phyloP scores from a whole-genome alignment of 2,329 filamentous ascomycete species.

The Phoma sp. region DNA sequence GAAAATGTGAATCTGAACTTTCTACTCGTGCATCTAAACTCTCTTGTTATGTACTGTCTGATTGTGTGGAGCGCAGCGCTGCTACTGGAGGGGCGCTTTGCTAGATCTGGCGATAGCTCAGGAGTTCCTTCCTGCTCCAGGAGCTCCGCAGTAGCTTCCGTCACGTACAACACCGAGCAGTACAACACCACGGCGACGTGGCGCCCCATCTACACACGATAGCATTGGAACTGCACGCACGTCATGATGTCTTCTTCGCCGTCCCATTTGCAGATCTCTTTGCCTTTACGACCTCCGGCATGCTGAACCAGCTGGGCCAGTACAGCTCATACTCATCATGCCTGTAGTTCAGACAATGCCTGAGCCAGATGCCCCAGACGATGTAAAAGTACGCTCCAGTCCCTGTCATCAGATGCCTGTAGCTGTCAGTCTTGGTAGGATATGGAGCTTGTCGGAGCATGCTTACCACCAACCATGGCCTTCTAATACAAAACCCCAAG shows the following conservation, averaged over 20 bases:
- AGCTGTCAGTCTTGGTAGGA: slow-evolving; percentile 15
- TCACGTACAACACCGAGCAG: neutral
- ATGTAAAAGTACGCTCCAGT: slow-evolving; percentile 86
- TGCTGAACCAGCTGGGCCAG: slow-evolving; percentile 69
- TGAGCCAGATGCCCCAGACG: slow-evolving; percentile 82
- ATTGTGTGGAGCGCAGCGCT: neutral
- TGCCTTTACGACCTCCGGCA: slow-evolving; percentile 60
- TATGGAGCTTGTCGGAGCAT: neutral
- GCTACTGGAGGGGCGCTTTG: neutral
- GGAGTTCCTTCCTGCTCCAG: slow-evolving; percentile 15
- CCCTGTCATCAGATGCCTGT: slow-evolving; percentile 80
- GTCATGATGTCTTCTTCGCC: slow-evolving; percentile 41
- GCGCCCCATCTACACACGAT: no score
- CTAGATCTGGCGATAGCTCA: slow-evolving; percentile 8
- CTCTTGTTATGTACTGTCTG: neutral
- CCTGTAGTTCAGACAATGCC: slow-evolving; percentile 75
- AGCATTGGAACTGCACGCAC: neutral
- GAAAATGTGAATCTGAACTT: neutral
- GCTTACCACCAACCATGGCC: slow-evolving; percentile 76
- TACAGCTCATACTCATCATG: slow-evolving; percentile 74
- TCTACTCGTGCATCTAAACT: neutral
- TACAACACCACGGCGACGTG: neutral
- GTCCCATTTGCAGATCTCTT: slow-evolving; percentile 23
- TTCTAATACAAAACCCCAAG: slow-evolving; percentile 80
- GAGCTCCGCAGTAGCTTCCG: slow-evolving; percentile 12